Percentiles rank a stretch among this genome's conserved stretches.
Conservation (phyloP, 202 grass and related monocot genomes). For the Bolboschoenoplectus hybrid region DNA sequence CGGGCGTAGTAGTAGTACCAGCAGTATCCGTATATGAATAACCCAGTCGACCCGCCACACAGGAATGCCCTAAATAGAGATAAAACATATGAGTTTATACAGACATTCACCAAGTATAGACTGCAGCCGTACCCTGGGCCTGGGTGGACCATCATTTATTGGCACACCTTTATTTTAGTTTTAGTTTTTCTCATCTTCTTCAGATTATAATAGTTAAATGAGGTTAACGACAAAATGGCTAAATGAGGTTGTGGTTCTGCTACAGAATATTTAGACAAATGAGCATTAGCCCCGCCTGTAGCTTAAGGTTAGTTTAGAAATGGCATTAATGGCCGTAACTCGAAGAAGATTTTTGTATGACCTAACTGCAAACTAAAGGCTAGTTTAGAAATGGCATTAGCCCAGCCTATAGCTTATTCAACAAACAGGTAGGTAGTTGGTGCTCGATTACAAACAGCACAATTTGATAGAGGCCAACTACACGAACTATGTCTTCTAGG, state of each 20-base stretch:
- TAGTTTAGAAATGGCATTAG: background rate
- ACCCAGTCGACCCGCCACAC: constrained; percentile 86
- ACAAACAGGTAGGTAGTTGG: background rate
- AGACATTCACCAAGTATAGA: background rate
- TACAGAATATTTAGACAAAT: background rate
- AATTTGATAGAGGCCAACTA: background rate
- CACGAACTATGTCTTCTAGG: background rate
- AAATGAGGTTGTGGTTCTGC: background rate
- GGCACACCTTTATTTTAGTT: background rate
- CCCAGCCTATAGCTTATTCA: background rate
- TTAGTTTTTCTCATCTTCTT: background rate
- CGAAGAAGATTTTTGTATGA: too few relatives aligned
- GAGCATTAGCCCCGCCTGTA: too few relatives aligned
- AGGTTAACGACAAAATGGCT: background rate
- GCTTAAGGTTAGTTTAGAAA: background rate
- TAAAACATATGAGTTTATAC: constrained; percentile 27
- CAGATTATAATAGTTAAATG: background rate
- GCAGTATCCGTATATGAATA: constrained; percentile 92
- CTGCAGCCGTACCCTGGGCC: background rate
- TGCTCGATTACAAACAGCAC: background rate
- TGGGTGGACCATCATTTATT: background rate
- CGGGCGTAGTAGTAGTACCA: constrained; percentile 92
- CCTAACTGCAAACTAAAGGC: too few relatives aligned
- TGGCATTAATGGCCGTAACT: too few relatives aligned
- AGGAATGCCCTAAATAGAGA: constrained; percentile 66